Evolutionary conservation across 2,329 filamentous ascomycete genomes (phyloP).

Genomic region (Chrysosporium queenslandicum): DNA sequence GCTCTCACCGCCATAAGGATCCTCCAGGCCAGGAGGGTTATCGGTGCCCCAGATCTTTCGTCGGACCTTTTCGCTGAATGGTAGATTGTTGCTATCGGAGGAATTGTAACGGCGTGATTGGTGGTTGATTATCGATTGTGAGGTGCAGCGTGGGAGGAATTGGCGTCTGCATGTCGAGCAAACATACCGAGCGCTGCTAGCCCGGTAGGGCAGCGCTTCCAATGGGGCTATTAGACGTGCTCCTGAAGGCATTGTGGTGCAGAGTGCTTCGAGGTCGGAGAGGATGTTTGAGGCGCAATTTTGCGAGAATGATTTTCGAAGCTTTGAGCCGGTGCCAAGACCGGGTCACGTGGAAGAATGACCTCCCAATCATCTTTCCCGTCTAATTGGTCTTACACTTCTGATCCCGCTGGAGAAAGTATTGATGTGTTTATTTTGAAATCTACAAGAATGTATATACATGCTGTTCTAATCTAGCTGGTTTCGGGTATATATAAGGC

Average conservation of each 20-base stretch:
- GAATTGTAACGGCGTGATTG: conserved; percentile 22
- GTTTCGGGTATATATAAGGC: conserved; percentile 6
- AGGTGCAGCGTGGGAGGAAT: conserved; percentile 22
- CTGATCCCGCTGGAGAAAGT: too few species aligned
- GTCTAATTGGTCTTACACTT: too few species aligned
- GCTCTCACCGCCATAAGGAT: conserved; percentile 39
- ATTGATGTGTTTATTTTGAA: too few species aligned
- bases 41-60: conserved; percentile 43
- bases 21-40: conserved; percentile 39
- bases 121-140: conserved; percentile 16
- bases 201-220: conserved; percentile 26
- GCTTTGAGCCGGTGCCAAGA: background rate
- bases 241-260: conserved; percentile 30
- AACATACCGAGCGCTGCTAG: conserved; percentile 27
- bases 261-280: background rate
- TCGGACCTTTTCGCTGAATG: conserved; percentile 39
- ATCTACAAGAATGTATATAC: background rate
- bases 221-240: conserved; percentile 29
- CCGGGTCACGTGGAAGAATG: background rate
- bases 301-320: conserved; percentile 4
- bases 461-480: background rate
- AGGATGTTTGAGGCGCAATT: background rate
- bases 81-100: conserved; percentile 18
- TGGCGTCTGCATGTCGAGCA: conserved; percentile 35
- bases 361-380: too few species aligned